A percentile compares a stretch with the other conserved stretches of the same genome.
Conservation (phyloP, 352 stramenopile species). For the Aphanomyces euteiches region DNA sequence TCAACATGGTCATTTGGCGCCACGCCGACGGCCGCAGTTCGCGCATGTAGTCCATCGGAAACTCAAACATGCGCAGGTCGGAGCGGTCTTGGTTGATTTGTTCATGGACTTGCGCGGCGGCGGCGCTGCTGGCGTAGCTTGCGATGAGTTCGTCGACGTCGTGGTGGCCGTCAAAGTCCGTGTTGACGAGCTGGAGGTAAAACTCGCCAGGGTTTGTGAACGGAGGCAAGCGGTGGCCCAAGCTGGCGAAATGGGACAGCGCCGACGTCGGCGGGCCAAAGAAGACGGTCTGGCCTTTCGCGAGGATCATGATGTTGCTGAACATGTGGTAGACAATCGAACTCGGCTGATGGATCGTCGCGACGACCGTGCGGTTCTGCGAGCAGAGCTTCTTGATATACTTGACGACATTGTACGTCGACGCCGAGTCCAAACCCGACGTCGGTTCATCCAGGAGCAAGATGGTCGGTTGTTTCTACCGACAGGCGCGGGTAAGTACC, state of each 20-base stretch:
- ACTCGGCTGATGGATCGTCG: slow-evolving; percentile 70
- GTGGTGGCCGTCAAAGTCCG: slow-evolving; percentile 49
- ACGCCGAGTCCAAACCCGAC: slow-evolving; percentile 49
- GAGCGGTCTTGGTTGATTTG: slow-evolving; percentile 32
- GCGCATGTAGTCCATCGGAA: background rate
- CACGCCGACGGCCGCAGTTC: slow-evolving; percentile 33
- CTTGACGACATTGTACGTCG: slow-evolving; percentile 49
- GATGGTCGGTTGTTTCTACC: slow-evolving; percentile 48
- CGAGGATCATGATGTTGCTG: slow-evolving; percentile 53
- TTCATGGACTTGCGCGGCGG: slow-evolving; percentile 20
- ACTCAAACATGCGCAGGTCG: background rate
- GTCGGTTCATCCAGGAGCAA: slow-evolving; percentile 82
- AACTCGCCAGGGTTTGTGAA: slow-evolving; percentile 60
- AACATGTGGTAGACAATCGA: slow-evolving; percentile 61
- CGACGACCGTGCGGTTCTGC: slow-evolving; percentile 48
- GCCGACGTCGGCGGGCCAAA: slow-evolving; percentile 47
- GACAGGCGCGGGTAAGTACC: background rate
- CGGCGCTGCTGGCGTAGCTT: slow-evolving; percentile 31
- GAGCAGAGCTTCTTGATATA: slow-evolving; percentile 39
- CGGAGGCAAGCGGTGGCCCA: slow-evolving; percentile 39
- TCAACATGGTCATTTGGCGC: slow-evolving; percentile 45
- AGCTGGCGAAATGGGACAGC: slow-evolving; percentile 41
- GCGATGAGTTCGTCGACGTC: slow-evolving; percentile 38
- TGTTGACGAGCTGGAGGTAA: slow-evolving; percentile 51
- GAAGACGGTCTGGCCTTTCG: slow-evolving; percentile 72